A percentile compares a stretch with the other conserved stretches of the same genome.
phyloP scores from a whole-genome alignment of 2,329 filamentous ascomycete genomes.

The Cladosporium sp. region DNA sequence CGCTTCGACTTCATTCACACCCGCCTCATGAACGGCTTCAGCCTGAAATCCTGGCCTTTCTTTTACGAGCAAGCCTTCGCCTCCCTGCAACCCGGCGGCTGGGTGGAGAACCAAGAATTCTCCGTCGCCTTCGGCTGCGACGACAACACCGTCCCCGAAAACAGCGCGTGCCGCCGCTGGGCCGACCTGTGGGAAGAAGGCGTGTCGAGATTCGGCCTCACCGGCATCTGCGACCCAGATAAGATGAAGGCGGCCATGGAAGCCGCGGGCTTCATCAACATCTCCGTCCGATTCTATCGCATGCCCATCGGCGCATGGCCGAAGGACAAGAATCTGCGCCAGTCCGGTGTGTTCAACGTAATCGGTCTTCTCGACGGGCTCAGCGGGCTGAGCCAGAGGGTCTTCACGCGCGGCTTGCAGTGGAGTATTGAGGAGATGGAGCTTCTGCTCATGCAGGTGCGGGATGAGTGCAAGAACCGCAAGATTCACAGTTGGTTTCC shows the following conservation, averaged over 20 bases:
- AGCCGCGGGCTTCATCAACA: slow-evolving; percentile 32
- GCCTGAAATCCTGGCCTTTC: slow-evolving; percentile 24
- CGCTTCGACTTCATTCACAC: slow-evolving; percentile 30
- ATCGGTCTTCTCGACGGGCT: slow-evolving; percentile 25
- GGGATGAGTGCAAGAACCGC: slow-evolving; percentile 23
- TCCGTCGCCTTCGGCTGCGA: slow-evolving; percentile 23
- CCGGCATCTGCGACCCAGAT: slow-evolving; percentile 22
- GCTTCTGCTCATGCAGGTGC: slow-evolving; percentile 25
- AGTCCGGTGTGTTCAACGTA: slow-evolving; percentile 24
- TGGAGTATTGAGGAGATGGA: slow-evolving; percentile 28
- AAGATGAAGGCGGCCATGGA: slow-evolving; percentile 33
- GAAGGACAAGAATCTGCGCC: slow-evolving; percentile 23
- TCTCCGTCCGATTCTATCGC: slow-evolving; percentile 25
- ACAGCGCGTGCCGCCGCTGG: slow-evolving; percentile 21
- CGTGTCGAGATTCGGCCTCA: slow-evolving; percentile 21
- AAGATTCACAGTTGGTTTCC: slow-evolving; percentile 26
- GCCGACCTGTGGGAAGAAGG: slow-evolving; percentile 23
- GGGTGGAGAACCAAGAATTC: slow-evolving; percentile 39
- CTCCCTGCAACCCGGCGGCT: slow-evolving; percentile 31
- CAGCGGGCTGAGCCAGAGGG: slow-evolving; percentile 23
- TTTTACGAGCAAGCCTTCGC: slow-evolving; percentile 25
- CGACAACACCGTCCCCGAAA: slow-evolving; percentile 31
- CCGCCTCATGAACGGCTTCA: slow-evolving; percentile 25
- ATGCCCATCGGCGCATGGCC: slow-evolving; percentile 29
- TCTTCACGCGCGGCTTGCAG: slow-evolving; percentile 25